Conservation (phyloP, 2,329 filamentous ascomycete species). For the Fusarium humuli region DNA sequence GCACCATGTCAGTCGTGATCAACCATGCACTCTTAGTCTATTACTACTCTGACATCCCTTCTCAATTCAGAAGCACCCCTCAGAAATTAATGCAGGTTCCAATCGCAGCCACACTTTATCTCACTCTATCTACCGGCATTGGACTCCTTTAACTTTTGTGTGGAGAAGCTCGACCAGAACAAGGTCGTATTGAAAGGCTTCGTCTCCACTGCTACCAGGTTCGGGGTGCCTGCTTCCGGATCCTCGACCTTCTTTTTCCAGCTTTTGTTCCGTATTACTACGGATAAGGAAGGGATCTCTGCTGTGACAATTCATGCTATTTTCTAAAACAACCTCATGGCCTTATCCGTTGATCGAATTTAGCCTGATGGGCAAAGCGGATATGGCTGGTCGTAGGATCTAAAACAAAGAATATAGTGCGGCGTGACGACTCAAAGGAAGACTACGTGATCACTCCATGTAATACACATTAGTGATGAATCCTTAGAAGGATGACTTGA, state of each 20-base stretch:
- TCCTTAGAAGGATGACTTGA: background rate
- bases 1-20: background rate
- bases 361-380: constrained; percentile 10
- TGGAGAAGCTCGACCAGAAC: background rate
- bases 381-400: background rate
- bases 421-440: background rate
- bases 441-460: background rate
- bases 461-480: background rate
- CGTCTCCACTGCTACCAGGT: constrained; percentile 11
- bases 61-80: background rate
- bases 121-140: constrained; percentile 6
- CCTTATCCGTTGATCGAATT: constrained; percentile 6
- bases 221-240: constrained; percentile 12
- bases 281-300: constrained; percentile 17
- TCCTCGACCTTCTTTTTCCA: constrained; percentile 16
- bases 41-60: background rate
- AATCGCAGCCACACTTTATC: constrained; percentile 11
- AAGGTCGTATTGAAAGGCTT: background rate
- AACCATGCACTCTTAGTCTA: background rate
- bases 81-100: background rate
- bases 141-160: background rate
- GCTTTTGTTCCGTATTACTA: constrained; percentile 5
- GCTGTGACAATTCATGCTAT: background rate
- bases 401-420: background rate
- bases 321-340: background rate